These are phyloP conservation scores for Nigrospora osmanthi DNA, from an alignment of 2,329 filamentous ascomycete genomes.

Conservation along the genomic window DNA sequence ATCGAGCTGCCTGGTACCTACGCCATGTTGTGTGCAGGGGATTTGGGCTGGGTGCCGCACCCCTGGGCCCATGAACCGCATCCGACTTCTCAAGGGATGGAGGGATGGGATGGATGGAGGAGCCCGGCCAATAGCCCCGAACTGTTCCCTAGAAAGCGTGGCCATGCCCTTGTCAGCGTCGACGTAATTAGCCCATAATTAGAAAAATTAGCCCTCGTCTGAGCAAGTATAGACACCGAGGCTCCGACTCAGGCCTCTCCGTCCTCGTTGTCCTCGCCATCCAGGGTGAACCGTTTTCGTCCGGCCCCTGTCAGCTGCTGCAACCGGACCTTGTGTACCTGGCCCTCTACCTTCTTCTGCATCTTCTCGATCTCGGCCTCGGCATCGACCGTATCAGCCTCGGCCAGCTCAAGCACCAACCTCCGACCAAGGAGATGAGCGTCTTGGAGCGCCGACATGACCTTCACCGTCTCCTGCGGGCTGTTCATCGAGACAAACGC, in stretches of 20 bases:
- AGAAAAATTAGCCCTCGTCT: not conserved
- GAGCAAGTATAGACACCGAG: conserved; percentile 16
- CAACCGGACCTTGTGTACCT: conserved; percentile 83
- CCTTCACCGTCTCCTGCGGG: conserved; percentile 80
- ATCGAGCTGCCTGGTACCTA: too few relatives aligned
- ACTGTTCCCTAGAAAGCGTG: conserved; percentile 8
- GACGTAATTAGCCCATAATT: conserved; percentile 14
- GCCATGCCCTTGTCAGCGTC: conserved; percentile 15
- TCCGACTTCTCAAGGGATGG: too few relatives aligned
- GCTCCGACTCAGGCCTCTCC: conserved; percentile 31
- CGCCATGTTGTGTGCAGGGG: too few relatives aligned
- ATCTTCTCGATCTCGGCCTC: conserved; percentile 96
- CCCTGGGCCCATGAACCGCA: too few relatives aligned
- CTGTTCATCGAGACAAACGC: conserved; percentile 96
- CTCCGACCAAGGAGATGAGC: conserved; percentile 88
- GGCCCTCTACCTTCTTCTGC: conserved; percentile 88
- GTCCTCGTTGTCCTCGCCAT: conserved; percentile 51
- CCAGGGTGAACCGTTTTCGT: conserved; percentile 84
- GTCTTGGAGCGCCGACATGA: conserved; percentile 82
- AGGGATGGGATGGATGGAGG: too few relatives aligned
- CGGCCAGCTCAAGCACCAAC: conserved; percentile 85
- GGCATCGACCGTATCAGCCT: conserved; percentile 79
- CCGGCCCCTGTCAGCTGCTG: conserved; percentile 79
- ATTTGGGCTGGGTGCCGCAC: too few relatives aligned
- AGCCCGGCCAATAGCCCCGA: too few relatives aligned